phyloP scores from a whole-genome alignment of 1,284 basidiomycete species.

The Sphagnurus paluster region DNA sequence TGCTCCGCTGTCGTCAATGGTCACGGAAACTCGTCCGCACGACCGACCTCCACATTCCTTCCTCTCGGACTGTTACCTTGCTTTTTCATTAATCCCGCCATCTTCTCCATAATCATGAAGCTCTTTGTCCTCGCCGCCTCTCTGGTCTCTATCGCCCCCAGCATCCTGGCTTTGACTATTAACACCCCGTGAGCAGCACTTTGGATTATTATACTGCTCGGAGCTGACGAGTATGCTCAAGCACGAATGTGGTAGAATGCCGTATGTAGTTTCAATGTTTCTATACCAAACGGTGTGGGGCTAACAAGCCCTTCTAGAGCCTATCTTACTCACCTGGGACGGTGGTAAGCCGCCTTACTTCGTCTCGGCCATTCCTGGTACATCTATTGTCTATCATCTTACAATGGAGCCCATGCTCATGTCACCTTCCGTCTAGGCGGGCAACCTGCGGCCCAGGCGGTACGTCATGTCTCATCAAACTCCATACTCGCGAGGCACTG shows the following conservation, averaged over 20 bases:
- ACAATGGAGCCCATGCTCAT: not conserved
- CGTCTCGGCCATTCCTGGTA: constrained; percentile 66
- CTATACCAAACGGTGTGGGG: not conserved
- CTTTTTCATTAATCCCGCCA: constrained; percentile 23
- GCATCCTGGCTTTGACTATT: constrained; percentile 53
- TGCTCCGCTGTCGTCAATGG: constrained; percentile 18
- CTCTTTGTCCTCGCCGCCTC: constrained; percentile 43
- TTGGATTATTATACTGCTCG: not conserved
- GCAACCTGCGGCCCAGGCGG: constrained; percentile 53
- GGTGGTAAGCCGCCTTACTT: constrained; percentile 64
- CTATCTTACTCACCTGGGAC: constrained; percentile 55
- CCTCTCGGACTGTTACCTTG: constrained; percentile 16
- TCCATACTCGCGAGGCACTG: too few relatives aligned
- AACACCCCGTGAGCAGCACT: constrained; percentile 66
- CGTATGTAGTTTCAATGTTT: constrained; percentile 38
- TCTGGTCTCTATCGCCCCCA: constrained; percentile 45
- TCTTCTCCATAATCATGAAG: constrained; percentile 46
- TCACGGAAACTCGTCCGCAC: not conserved
- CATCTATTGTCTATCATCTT: constrained; percentile 12
- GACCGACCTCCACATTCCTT: constrained; percentile 8
- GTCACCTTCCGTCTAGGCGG: constrained; percentile 41
- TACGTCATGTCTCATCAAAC: constrained; percentile 38
- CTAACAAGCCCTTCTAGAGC: constrained; percentile 42
- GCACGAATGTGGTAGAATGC: constrained; percentile 48
- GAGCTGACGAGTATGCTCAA: constrained; percentile 12